Conservation (phyloP, 2,329 filamentous ascomycete genomes). For the Magnaporthiopsis rhizophila region DNA sequence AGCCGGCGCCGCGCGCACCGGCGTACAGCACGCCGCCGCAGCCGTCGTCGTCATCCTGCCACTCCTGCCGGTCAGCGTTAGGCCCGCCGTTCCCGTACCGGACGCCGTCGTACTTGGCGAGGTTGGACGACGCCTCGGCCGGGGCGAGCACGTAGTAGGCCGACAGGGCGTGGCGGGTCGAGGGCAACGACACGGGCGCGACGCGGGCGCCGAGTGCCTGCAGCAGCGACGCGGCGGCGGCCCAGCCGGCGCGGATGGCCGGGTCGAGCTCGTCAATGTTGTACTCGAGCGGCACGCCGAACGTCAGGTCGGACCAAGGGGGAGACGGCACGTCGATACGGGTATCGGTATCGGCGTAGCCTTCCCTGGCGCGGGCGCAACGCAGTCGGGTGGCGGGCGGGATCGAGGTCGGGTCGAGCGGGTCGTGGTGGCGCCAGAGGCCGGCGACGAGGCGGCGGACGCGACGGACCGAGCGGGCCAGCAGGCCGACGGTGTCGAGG, state of each 20-base stretch:
- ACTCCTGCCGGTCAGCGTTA: neutral
- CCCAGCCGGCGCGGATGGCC: conserved; percentile 63
- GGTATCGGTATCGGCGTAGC: conserved; percentile 14
- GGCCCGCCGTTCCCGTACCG: conserved; percentile 59
- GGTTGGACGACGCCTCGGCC: conserved; percentile 89
- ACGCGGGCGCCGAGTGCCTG: conserved; percentile 60
- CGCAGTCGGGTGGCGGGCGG: conserved; percentile 43
- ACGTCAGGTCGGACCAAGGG: conserved; percentile 28
- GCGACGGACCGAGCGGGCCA: conserved; percentile 47
- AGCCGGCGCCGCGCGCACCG: conserved; percentile 61
- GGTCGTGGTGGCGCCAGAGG: conserved; percentile 50
- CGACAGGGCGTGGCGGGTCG: conserved; percentile 76
- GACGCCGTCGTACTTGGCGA: conserved; percentile 96
- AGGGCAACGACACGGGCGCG: conserved; percentile 70
- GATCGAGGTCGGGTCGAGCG: conserved; percentile 68
- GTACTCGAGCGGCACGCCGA: conserved; percentile 67
- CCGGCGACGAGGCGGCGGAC: conserved; percentile 42
- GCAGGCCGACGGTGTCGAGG: conserved; percentile 77
- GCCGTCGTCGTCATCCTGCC: conserved; percentile 21
- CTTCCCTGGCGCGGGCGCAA: conserved; percentile 25
- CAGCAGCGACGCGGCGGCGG: conserved; percentile 49
- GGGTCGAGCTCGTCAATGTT: conserved; percentile 76
- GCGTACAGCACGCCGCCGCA: conserved; percentile 62
- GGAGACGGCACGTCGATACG: too few relatives aligned
- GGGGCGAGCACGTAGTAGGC: conserved; percentile 95